phyloP scores from a whole-genome alignment of 352 stramenopile genomes.

The Phytopythium montanum region DNA sequence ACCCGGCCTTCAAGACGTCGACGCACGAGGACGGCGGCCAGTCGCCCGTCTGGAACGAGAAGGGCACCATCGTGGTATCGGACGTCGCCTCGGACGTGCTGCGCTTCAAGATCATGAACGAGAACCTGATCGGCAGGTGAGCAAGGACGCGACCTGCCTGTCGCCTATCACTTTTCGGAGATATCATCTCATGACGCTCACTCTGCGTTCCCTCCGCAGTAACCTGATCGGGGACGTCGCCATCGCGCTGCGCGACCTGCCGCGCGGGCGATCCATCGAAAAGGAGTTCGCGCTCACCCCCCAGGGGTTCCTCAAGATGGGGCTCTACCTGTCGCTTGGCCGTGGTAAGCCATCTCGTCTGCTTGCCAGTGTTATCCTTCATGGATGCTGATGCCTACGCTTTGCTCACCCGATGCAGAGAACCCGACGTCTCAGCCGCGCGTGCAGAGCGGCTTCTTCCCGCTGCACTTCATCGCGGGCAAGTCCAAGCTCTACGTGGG shows the following conservation, averaged over 20 bases:
- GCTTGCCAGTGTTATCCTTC: neutral
- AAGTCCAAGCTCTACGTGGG: conserved; percentile 69
- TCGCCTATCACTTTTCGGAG: no score
- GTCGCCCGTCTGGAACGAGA: conserved; percentile 67
- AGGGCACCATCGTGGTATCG: conserved; percentile 63
- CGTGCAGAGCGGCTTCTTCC: conserved; percentile 68
- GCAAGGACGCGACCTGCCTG: neutral
- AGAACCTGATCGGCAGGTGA: conserved; percentile 80
- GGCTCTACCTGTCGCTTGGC: conserved; percentile 66
- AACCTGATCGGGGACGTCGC: conserved; percentile 70
- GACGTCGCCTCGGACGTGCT: conserved; percentile 66
- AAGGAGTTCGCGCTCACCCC: conserved; percentile 75
- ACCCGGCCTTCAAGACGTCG: conserved; percentile 64
- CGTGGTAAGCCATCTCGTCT: conserved; percentile 28
- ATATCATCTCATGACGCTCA: neutral
- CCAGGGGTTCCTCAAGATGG: conserved; percentile 62
- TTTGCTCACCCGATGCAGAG: conserved; percentile 23
- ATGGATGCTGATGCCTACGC: neutral
- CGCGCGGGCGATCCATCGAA: conserved; percentile 70
- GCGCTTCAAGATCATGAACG: conserved; percentile 69
- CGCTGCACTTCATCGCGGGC: conserved; percentile 68
- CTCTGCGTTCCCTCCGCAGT: conserved; percentile 17
- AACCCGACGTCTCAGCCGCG: conserved; percentile 63
- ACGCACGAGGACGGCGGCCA: conserved; percentile 70
- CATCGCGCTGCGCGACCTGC: conserved; percentile 64